phyloP scores from a whole-genome alignment of 73 alveolate genomes.

The Tetrahymena thermophila region DNA sequence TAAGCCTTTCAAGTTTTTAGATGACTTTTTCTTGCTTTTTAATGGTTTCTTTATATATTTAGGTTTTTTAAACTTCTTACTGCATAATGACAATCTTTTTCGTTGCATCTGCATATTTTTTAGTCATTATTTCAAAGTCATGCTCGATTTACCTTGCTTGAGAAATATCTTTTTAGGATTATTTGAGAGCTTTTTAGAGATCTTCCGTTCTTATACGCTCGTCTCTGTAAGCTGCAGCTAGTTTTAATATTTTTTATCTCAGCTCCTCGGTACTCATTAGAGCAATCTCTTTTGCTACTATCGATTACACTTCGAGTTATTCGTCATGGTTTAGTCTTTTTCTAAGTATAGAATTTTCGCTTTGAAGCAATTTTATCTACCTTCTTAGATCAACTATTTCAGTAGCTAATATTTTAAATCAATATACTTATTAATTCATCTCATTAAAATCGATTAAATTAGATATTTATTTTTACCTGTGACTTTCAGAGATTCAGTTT shows the following conservation, averaged over 20 bases:
- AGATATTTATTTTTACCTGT: conserved; percentile 79
- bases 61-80: conserved; percentile 84
- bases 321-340: conserved; percentile 95
- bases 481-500: conserved; percentile 86
- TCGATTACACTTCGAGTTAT: conserved; percentile 82
- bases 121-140: conserved; percentile 88
- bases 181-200: conserved; percentile 89
- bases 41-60: conserved; percentile 92
- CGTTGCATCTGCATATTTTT: conserved; percentile 84
- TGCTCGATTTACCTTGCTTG: conserved; percentile 89
- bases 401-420: conserved; percentile 22
- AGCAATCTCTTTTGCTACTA: conserved; percentile 93
- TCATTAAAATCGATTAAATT: too few species aligned
- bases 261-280: conserved; percentile 94
- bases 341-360: conserved; percentile 92
- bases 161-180: conserved; percentile 94
- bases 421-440: too few species aligned
- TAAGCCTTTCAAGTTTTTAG: conserved; percentile 88
- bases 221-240: conserved; percentile 96
- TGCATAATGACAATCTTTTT: conserved; percentile 76
- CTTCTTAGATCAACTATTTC: conserved; percentile 97
- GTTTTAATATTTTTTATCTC: conserved; percentile 87
- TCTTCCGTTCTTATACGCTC: conserved; percentile 97
- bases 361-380: conserved; percentile 90
- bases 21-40: conserved; percentile 97